Evolutionary conservation across 164 flowering plant species (phyloP), one percentile per base, ranked within the genome.

Genomic region (Hamamelis virginiana): DNA sequence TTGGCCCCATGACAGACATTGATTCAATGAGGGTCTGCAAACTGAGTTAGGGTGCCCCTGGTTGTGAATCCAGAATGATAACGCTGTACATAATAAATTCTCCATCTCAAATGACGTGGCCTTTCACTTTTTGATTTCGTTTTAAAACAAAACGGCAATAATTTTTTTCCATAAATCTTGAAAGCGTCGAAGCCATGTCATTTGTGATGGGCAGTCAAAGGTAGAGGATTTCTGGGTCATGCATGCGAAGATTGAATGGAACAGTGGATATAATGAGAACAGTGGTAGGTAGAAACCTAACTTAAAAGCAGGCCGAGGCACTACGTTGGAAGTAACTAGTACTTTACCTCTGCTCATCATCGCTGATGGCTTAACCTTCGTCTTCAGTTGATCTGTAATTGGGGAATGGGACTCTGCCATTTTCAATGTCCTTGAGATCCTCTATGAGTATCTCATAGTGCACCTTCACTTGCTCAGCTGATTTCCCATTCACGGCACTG

Each of bases 401-500:
- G 15, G 86, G 86, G n/a, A 67, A 74, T 9, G 83, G 80, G 21
- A 76, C 72, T 43, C 63, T 44, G 19, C 83, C 83, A 46, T 82
- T 70, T 66, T 83, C 86, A 43, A 83, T 83, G 58, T 70, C 76
- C 64, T 23, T 66, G 67, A 80, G 62, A 62, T 83, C 82, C 71
- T 69, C 73, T 0, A 76, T 6, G 41, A 80, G 81, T 44, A 74
- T 66, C 52, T 78, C 84, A 66, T 80, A 83, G 76, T 80, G 84
- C 53, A 66, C 68, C 69, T 77, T 80, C 25, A 83, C 84, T 57
- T 83, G 84, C 28, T 83, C 86, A 3, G 69, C 81, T 26, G 83
- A 66, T 62, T 83, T 83, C 10, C 81, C 83, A 15, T 73, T 78
- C 44, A 82, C 86, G 15, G 77, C 80, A 21, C 41, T 76, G 65